Evolutionary conservation across 306 rosid species (phyloP), one percentile per base, ranked within the genome.

Genomic region (Corylus avellana): DNA sequence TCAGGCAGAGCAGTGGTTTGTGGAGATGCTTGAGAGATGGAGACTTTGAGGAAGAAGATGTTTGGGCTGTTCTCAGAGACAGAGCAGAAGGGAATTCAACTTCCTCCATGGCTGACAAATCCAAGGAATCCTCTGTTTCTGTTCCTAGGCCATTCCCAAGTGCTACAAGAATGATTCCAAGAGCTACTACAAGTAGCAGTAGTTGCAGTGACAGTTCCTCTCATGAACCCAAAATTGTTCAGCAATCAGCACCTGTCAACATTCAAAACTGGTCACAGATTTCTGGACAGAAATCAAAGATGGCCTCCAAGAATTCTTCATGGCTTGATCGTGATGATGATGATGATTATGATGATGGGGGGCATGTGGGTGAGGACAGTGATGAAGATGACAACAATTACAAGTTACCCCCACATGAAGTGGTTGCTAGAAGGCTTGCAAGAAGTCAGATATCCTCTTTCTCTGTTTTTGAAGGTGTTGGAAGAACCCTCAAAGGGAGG

Each of bases 401-500:
- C 4, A 89, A 48, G 77, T 74, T 88, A 6, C 97, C 98, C 4
- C 98, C 98, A 20, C 98, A 94, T 84, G 98, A 94, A 74, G 73
- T 89, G 53, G 82, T 94, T 55, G 88, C 98, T 62, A 91, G 92
- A 81, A 94, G 97, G 85, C 86, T 92, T 53, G 97, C 94, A 75
- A 92, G 88, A 85, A 91, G 87, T 76, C 89, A 89, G 47, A 94
- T 91, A 51, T 92, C 98, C 7, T 92, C 97, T 8, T 94, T 92
- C 81, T 94, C 98, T 47, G 98, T 94, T 22, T 84, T 88, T 83
- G 98, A 94, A 91, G 98, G 98, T 37, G 89, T 83, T 83, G 98
- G 98, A 25, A 94, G 98, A 77, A 94, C 98, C 49, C 91, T 94
- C 4, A 94, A 94, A 67, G 98, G 98, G 20, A 91, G 97, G 82